Evolutionary conservation across 768 basidiomycete species (phyloP), one percentile per base, ranked within the genome.

Genomic region (Hygrophoropsis aurantiaca): DNA sequence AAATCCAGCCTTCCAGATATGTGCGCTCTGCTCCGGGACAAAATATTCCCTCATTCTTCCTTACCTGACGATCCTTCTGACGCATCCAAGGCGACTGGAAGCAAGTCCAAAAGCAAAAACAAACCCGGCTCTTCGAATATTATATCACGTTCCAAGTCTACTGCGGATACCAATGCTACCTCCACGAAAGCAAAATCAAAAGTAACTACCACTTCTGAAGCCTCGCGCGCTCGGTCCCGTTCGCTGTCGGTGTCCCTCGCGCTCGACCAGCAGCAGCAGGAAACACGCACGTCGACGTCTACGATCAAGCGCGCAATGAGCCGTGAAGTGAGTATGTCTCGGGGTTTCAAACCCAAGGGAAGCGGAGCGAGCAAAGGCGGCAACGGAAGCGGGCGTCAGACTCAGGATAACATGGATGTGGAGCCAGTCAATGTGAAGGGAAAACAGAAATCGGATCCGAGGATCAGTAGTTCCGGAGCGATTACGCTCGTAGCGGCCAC

Each of bases 311-410:
- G 78, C 9, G 66, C 77, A 1, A 65, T 88, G n/a, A 81, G 74
- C 48, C 75, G 85, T 25, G 86, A 90, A 59, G 73, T 89, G 52
- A 89, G 84, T 65, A 90, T 90, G 87, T 81, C 82, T 15, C 75
- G 85, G 25, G 76, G 67, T 19, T 87, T 88, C 67, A 87, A 40
- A 42, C 16, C 25, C 47, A 44, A 7, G 41, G 32, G 48, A 58
- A 52, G 47, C 40, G 6, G 13, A 13, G 9, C 41, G 40, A 35
- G n/a, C 50, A 42, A 16, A 36, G 27, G 18, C 42, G 35, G 16
- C 50, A 51, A 16, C 51, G 52, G 57, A 51, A 18, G 48, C 56
- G 18, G 44, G 34, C 34, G 34, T 11, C 11, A 23, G 11, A 24
- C n/a, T n/a, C 35, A 24, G 44, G 34, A 36, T 7, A 35, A 35